A percentile compares a stretch with the other conserved stretches of the same genome.
These are phyloP conservation scores for Lophiotrema nucula DNA, from an alignment of 495 filamentous ascomycete species.

Conservation along the genomic window DNA sequence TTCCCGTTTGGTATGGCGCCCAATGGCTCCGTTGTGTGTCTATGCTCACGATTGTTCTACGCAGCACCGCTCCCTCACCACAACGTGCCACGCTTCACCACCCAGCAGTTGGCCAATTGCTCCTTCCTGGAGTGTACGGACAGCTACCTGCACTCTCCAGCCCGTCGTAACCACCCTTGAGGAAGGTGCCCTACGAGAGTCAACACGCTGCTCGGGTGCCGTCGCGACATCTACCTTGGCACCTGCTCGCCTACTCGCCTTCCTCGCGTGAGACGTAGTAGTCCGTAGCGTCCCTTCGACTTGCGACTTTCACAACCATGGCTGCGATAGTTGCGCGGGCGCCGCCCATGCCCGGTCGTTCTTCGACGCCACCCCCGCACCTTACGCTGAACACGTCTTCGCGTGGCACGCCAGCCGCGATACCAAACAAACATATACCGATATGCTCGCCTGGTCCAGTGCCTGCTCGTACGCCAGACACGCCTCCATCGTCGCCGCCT, in stretches of 20 bases:
- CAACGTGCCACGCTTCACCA: conserved; percentile 9
- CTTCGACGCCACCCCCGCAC: conserved; percentile 42
- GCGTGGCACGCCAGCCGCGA: conserved; percentile 54
- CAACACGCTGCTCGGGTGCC: no score
- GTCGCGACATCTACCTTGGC: no score
- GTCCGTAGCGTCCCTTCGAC: conserved; percentile 8
- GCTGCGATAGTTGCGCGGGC: conserved; percentile 38
- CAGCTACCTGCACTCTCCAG: not conserved
- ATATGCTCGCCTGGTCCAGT: conserved; percentile 76
- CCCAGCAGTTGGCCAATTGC: conserved; percentile 13
- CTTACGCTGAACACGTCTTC: conserved; percentile 49
- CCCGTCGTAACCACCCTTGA: no score
- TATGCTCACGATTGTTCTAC: conserved; percentile 3
- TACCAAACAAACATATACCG: conserved; percentile 90
- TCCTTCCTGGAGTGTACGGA: not conserved
- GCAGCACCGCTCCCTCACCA: conserved; percentile 6
- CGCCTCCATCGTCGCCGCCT: conserved; percentile 64
- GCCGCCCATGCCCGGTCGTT: conserved; percentile 34
- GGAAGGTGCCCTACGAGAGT: no score
- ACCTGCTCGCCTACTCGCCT: not conserved
- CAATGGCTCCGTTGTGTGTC: not conserved
- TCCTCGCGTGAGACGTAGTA: not conserved
- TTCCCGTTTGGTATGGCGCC: conserved; percentile 8
- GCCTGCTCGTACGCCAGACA: conserved; percentile 59
- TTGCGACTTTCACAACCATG: conserved; percentile 31